These are phyloP conservation scores for Pseudonitzschia pungens DNA, from an alignment of 108 stramenopile genomes.

Conservation along the genomic window DNA sequence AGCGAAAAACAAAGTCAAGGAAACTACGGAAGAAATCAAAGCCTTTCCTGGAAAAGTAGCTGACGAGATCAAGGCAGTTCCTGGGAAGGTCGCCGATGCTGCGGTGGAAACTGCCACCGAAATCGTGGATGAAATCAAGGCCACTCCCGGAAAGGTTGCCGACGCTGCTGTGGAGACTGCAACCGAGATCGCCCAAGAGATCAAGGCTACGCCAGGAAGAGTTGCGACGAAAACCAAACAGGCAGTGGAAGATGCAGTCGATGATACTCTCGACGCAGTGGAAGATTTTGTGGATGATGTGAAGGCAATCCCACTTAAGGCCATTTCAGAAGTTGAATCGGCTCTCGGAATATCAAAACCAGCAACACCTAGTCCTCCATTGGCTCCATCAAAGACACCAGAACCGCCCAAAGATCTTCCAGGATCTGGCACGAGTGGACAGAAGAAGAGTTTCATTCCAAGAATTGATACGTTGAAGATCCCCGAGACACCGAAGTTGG, in stretches of 20 bases:
- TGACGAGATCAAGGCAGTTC: slow-evolving; percentile 62
- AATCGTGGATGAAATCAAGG: slow-evolving; percentile 59
- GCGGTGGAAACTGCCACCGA: slow-evolving; percentile 52
- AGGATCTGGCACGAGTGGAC: slow-evolving; percentile 18
- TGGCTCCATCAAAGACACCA: slow-evolving; percentile 26
- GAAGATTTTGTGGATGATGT: slow-evolving; percentile 65
- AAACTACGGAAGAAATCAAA: slow-evolving; percentile 63
- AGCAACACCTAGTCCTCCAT: background rate
- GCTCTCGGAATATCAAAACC: slow-evolving; percentile 23
- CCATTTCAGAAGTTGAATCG: slow-evolving; percentile 48
- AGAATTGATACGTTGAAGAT: slow-evolving; percentile 33
- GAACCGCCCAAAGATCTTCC: slow-evolving; percentile 33
- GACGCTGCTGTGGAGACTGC: slow-evolving; percentile 36
- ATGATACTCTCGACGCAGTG: slow-evolving; percentile 56
- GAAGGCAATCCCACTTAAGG: slow-evolving; percentile 59
- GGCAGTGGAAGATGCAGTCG: slow-evolving; percentile 48
- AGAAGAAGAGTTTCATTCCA: slow-evolving; percentile 21
- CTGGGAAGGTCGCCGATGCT: slow-evolving; percentile 56
- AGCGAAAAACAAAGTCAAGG: slow-evolving; percentile 43
- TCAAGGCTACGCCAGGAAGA: slow-evolving; percentile 69
- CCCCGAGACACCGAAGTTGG: slow-evolving; percentile 29
- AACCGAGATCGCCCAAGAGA: slow-evolving; percentile 48
- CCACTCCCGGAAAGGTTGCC: slow-evolving; percentile 36
- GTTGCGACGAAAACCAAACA: slow-evolving; percentile 52
- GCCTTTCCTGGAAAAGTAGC: slow-evolving; percentile 44